A percentile compares a stretch with the other conserved stretches of the same genome.
Evolutionary conservation across 768 basidiomycete species (phyloP).

Genomic region (Leccinum uliginosum): DNA sequence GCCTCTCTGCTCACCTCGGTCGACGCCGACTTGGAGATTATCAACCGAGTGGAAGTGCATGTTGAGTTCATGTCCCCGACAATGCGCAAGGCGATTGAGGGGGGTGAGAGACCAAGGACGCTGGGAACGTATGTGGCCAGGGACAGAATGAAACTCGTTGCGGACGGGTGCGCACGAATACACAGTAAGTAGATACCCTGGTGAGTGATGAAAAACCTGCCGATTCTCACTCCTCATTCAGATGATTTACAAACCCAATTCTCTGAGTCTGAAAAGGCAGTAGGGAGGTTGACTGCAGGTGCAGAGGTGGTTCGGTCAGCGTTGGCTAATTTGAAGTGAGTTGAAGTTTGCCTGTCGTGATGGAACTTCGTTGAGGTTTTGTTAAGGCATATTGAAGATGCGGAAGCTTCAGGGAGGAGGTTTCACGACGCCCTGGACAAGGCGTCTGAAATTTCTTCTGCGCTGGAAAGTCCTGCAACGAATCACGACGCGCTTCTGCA

Average conservation of each 20-base stretch:
- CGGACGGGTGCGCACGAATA: constrained; percentile 61
- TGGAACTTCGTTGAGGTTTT: constrained; percentile 1
- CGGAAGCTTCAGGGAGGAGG: constrained; percentile 48
- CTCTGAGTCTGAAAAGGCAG: constrained; percentile 47
- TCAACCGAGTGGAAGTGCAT: constrained; percentile 63
- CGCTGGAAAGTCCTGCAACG: constrained; percentile 52
- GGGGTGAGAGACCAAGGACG: constrained; percentile 62
- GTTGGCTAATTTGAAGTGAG: constrained; percentile 46
- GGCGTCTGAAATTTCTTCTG: constrained; percentile 45
- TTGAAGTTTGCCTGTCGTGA: neutral
- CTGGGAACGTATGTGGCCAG: constrained; percentile 78
- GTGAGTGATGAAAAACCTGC: neutral
- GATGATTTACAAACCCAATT: constrained; percentile 59
- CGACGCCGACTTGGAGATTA: constrained; percentile 68
- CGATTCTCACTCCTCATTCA: constrained; percentile 20
- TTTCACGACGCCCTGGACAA: constrained; percentile 58
- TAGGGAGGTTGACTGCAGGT: constrained; percentile 52
- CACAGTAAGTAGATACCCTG: constrained; percentile 48
- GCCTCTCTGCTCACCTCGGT: constrained; percentile 56
- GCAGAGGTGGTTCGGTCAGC: constrained; percentile 54
- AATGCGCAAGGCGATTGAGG: constrained; percentile 65
- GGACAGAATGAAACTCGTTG: constrained; percentile 77
- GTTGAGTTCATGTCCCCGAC: constrained; percentile 68
- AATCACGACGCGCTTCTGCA: constrained; percentile 49
- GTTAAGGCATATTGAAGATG: constrained; percentile 55